phyloP scores from a whole-genome alignment of 1,139 yeast genomes.

The Debaryomyces sp. region DNA sequence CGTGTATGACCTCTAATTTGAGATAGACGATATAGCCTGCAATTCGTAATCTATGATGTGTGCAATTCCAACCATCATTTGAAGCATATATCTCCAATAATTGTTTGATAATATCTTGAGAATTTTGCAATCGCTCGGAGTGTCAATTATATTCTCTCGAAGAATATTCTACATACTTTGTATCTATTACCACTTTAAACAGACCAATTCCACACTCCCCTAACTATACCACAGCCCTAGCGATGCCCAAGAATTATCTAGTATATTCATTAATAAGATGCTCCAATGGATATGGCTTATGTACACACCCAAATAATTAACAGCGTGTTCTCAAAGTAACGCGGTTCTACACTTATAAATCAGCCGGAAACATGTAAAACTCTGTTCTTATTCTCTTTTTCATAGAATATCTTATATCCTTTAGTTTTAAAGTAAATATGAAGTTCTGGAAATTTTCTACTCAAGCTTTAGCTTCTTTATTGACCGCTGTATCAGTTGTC shows the following conservation, averaged over 20 bases:
- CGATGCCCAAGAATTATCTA: not conserved
- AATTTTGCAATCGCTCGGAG: not conserved
- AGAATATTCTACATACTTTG: not conserved
- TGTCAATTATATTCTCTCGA: not conserved
- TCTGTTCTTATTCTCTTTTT: not conserved
- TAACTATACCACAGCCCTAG: not conserved
- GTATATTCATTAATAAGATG: not conserved
- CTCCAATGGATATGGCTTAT: not conserved
- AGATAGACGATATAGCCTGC: too few species aligned
- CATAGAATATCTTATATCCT: not conserved
- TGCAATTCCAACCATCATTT: too few species aligned
- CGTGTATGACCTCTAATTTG: too few species aligned
- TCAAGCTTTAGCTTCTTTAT: conserved; percentile 39
- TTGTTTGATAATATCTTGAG: not conserved
- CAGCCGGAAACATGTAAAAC: not conserved
- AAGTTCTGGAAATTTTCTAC: conserved; percentile 46
- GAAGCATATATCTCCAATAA: not conserved
- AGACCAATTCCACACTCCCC: not conserved
- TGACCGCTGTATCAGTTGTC: conserved; percentile 38
- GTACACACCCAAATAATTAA: conserved; percentile 5
- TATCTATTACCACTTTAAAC: not conserved
- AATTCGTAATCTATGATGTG: too few species aligned
- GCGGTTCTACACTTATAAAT: conserved; percentile 5
- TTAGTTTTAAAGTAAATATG: conserved; percentile 24
- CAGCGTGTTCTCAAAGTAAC: conserved; percentile 8